Evolutionary conservation across 2,329 filamentous ascomycete genomes (phyloP).

Genomic region (Dactylellina sp.): DNA sequence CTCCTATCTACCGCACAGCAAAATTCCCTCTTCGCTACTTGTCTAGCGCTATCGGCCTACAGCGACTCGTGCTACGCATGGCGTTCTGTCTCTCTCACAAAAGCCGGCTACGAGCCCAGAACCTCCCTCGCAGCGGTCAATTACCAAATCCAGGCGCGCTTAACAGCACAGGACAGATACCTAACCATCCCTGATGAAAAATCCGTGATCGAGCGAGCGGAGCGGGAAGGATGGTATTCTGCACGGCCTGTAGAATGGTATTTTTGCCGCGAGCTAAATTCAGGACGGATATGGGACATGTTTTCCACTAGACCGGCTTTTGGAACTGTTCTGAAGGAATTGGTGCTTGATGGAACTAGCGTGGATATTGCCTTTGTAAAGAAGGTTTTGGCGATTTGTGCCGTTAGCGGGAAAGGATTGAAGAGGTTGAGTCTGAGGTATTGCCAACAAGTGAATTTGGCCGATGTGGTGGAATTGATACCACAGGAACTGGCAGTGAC

Average conservation of each 20-base stretch:
- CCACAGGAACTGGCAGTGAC: slow-evolving; percentile 4
- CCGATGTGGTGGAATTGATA: slow-evolving; percentile 38
- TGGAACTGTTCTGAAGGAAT: slow-evolving; percentile 39
- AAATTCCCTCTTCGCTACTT: slow-evolving; percentile 47
- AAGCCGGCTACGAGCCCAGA: slow-evolving; percentile 39
- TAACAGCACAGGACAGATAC: slow-evolving; percentile 36
- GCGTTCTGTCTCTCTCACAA: slow-evolving; percentile 42
- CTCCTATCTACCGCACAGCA: slow-evolving; percentile 46
- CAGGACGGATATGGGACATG: slow-evolving; percentile 39
- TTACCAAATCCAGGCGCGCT: slow-evolving; percentile 41
- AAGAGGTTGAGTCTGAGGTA: slow-evolving; percentile 49
- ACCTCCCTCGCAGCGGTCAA: slow-evolving; percentile 37
- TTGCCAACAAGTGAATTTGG: slow-evolving; percentile 26
- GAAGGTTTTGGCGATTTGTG: slow-evolving; percentile 42
- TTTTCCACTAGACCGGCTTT: slow-evolving; percentile 45
- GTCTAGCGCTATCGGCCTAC: slow-evolving; percentile 32
- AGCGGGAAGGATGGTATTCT: slow-evolving; percentile 26
- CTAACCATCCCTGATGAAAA: slow-evolving; percentile 37
- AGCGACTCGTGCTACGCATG: slow-evolving; percentile 53
- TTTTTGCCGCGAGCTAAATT: slow-evolving; percentile 40
- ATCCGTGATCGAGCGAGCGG: slow-evolving; percentile 18
- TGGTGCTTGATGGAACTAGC: slow-evolving; percentile 43
- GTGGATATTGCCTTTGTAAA: slow-evolving; percentile 48
- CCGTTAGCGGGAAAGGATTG: slow-evolving; percentile 38
- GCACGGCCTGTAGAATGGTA: slow-evolving; percentile 34